Evolutionary conservation across 805 yeast species (phyloP), one percentile per base, ranked within the genome.

Genomic region (Saccharomycopsis guyanensis): DNA sequence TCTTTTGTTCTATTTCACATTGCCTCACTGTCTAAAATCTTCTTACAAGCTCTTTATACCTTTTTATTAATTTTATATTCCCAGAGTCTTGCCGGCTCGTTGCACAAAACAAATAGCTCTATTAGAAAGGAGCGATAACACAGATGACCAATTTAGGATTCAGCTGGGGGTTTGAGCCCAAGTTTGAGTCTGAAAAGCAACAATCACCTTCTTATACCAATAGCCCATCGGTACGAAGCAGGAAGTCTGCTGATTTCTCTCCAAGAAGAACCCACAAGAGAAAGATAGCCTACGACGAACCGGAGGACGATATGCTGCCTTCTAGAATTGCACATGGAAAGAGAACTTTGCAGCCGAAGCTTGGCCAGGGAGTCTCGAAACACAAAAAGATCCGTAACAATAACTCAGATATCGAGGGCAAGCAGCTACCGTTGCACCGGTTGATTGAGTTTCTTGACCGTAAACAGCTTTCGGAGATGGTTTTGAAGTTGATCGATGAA

Each of bases 391-490:
- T 33, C 7, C 37, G 37, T 8, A 33, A 8, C 10, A 5, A 33
- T 5, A 18, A 15, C 20, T 7, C 18, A 12, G 20, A 33, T 5
- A 71, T 78, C 18, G 52, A 62, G 29, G 86, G 88, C 3, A 78
- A 76, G 51, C 70, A 69, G 10, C 69, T 86, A 43, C 84, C 93
- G 3, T 58, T 84, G 16, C 60, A 66, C 40, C 70, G 95, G 49
- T 62, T 83, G 23, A 69, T 86, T 18, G 93, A 86, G 59, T 76
- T 82, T 6, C 65, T 86, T 49, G 84, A 80, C 59, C 73, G 73
- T 45, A 59, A 67, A 42, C 67, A 76, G 37, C 66, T 86, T 31
- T 78, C 76, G 55, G 55, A 56, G 8, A 60, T 86, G 40, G 61
- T 86, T 25, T 65, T 66, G 22, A 65, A 69, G 29, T 65, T 86